These are phyloP conservation scores for Rubroboletus pulcherrimus DNA, from an alignment of 768 basidiomycete species.

Conservation along the genomic window DNA sequence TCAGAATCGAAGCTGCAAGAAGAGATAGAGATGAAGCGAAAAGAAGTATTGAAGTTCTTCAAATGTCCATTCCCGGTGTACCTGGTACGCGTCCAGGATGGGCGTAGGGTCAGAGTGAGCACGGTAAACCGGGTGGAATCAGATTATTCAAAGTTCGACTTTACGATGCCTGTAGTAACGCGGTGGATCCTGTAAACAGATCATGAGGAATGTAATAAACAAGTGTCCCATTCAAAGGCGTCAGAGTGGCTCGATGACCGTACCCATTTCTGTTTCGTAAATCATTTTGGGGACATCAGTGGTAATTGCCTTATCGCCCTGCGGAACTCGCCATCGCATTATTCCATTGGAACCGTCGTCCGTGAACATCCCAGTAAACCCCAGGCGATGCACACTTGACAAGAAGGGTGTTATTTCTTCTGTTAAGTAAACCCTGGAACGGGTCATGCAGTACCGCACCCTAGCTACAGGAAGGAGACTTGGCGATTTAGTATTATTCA, in stretches of 20 bases:
- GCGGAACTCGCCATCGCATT: too few relatives aligned
- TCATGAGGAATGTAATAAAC: background rate
- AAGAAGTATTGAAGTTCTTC: slow-evolving; percentile 16
- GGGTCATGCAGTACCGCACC: too few relatives aligned
- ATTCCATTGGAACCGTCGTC: background rate
- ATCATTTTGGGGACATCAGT: background rate
- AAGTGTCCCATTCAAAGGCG: background rate
- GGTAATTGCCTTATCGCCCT: background rate
- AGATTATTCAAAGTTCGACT: slow-evolving; percentile 14
- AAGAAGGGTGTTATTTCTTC: too few relatives aligned
- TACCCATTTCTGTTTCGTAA: background rate
- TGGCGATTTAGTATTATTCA: too few relatives aligned
- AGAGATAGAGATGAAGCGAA: slow-evolving; percentile 16
- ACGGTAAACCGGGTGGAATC: slow-evolving; percentile 10
- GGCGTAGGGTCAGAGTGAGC: slow-evolving; percentile 15
- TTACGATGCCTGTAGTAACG: slow-evolving; percentile 15
- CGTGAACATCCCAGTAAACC: background rate
- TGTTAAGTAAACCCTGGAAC: too few relatives aligned
- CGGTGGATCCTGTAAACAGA: slow-evolving; percentile 12
- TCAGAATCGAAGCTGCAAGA: slow-evolving; percentile 6
- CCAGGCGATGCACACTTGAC: too few relatives aligned
- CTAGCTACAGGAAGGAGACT: too few relatives aligned
- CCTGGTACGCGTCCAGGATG: slow-evolving; percentile 13
- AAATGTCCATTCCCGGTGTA: slow-evolving; percentile 13
- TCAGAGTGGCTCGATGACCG: background rate